Percentiles rank a stretch among this genome's conserved stretches.
Conservation (phyloP, 192 early-diverging fungal species). For the Piromyces sp. region DNA sequence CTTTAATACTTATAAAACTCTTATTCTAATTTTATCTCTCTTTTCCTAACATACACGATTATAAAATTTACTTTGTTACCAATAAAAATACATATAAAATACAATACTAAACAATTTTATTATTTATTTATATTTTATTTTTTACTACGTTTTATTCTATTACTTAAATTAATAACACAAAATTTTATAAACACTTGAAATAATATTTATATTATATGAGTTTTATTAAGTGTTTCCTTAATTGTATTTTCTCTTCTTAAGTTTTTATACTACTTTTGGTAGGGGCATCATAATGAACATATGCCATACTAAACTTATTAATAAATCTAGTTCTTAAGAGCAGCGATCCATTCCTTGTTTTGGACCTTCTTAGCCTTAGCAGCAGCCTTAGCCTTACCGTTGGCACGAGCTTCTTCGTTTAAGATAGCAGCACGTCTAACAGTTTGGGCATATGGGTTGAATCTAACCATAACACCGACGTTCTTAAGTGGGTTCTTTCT, state of each 20-base stretch:
- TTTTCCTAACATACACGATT: too few relatives aligned
- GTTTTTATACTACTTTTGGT: not conserved
- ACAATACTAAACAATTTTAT: too few relatives aligned
- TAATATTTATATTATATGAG: too few relatives aligned
- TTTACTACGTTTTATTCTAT: too few relatives aligned
- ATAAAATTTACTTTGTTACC: too few relatives aligned
- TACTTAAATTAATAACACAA: too few relatives aligned
- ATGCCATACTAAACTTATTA: not conserved
- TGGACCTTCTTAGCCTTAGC: conserved; percentile 19
- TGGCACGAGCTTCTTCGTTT: conserved; percentile 21
- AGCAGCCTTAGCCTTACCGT: conserved; percentile 14
- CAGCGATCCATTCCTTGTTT: not conserved
- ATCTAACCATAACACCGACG: conserved; percentile 72
- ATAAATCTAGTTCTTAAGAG: not conserved
- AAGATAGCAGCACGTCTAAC: conserved; percentile 60
- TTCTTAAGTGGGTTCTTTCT: conserved; percentile 98
- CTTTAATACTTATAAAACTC: too few relatives aligned
- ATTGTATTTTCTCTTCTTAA: not conserved
- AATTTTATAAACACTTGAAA: too few relatives aligned
- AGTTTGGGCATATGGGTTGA: conserved; percentile 92
- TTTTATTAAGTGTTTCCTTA: not conserved
- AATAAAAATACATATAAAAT: too few relatives aligned
- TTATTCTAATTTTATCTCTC: too few relatives aligned
- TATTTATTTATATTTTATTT: too few relatives aligned
- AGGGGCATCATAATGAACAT: not conserved